A percentile compares a stretch with the other conserved stretches of the same genome.
Evolutionary conservation across 208 protist species (phyloP).

Genomic region (Acanthamoeba healyi): DNA sequence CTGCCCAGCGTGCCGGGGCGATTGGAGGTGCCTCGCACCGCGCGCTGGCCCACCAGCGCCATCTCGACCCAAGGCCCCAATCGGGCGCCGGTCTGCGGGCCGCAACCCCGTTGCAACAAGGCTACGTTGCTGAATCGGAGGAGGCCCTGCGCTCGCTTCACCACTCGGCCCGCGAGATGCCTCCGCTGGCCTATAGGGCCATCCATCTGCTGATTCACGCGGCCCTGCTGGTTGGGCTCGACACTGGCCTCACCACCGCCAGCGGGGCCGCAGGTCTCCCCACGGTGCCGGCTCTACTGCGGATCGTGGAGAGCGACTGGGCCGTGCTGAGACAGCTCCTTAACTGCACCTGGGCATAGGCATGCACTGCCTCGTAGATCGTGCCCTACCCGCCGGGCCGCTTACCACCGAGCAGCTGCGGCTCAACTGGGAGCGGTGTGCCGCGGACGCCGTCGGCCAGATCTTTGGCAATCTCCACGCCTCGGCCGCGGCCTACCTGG

Average conservation of each 20-base stretch:
- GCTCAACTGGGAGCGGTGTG: background rate
- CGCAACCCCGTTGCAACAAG: background rate
- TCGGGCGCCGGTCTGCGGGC: background rate
- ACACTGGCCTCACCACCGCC: background rate
- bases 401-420: slow-evolving; percentile 5
- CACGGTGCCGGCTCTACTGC: background rate
- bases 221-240: background rate
- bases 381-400: background rate
- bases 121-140: slow-evolving; percentile 22
- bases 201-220: background rate
- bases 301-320: background rate
- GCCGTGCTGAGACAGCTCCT: slow-evolving; percentile 9
- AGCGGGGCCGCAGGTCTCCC: background rate
- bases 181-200: background rate
- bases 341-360: slow-evolving; percentile 20
- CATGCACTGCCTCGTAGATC: background rate
- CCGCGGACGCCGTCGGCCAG: background rate
- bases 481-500: background rate
- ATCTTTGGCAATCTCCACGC: slow-evolving; percentile 33
- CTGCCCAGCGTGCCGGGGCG: background rate
- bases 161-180: background rate
- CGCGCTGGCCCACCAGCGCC: background rate
- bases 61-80: background rate
- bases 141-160: background rate
- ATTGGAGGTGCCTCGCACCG: slow-evolving; percentile 13